phyloP scores from a whole-genome alignment of 2,329 filamentous ascomycete species.

The Grosmannia huntii region DNA sequence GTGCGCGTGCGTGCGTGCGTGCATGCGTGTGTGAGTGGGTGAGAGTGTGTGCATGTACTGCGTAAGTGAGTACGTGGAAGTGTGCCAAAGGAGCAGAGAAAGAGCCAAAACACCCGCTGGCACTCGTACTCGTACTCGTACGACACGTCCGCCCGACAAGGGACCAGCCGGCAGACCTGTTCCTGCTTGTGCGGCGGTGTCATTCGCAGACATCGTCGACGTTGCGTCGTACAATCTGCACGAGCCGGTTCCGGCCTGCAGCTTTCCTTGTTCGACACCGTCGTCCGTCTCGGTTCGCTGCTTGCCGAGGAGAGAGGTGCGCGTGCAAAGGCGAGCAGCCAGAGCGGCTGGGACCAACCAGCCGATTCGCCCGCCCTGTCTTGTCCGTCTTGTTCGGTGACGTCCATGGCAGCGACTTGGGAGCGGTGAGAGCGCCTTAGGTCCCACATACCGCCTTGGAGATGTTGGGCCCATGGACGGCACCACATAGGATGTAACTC shows the following conservation, averaged over 20 bases:
- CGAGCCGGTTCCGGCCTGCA: too few relatives aligned
- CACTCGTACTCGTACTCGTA: neutral
- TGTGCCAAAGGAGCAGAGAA: too few relatives aligned
- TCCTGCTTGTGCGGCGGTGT: too few relatives aligned
- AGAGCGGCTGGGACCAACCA: neutral
- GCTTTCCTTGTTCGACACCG: too few relatives aligned
- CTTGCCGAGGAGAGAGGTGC: too few relatives aligned
- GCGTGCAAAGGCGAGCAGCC: too few relatives aligned
- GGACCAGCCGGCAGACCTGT: neutral
- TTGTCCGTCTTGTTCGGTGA: neutral
- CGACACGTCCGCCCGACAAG: neutral
- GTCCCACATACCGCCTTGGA: neutral
- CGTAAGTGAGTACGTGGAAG: too few relatives aligned
- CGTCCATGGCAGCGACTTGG: neutral
- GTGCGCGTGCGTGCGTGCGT: neutral
- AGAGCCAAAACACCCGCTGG: neutral
- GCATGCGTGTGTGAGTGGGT: neutral
- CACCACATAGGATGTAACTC: neutral
- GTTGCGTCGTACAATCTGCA: too few relatives aligned
- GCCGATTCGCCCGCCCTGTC: neutral
- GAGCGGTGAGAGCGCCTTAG: neutral
- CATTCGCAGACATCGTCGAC: too few relatives aligned
- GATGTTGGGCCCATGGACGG: neutral
- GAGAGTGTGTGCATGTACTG: too few relatives aligned
- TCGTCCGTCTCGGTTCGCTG: too few relatives aligned